Evolutionary conservation across 371 early-diverging fungal genomes (phyloP).

Genomic region (Mortierella sp.): DNA sequence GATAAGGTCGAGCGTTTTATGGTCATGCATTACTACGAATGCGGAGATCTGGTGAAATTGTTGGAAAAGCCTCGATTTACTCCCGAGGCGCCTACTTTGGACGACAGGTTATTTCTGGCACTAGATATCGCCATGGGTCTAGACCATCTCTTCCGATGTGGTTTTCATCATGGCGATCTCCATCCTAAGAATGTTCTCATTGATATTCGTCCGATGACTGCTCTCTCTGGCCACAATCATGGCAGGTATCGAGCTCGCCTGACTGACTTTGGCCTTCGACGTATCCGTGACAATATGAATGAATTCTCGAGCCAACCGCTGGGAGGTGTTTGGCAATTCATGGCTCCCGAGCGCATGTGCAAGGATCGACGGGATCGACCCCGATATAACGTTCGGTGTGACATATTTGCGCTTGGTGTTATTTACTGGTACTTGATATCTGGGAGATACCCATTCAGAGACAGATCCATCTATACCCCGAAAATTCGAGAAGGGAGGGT

Average conservation of each 20-base stretch:
- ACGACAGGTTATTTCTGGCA: constrained; percentile 33
- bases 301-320: constrained; percentile 44
- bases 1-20: constrained; percentile 32
- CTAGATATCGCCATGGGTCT: constrained; percentile 43
- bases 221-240: background rate
- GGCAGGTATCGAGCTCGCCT: constrained; percentile 41
- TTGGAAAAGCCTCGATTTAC: constrained; percentile 8
- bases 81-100: constrained; percentile 26
- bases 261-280: constrained; percentile 54
- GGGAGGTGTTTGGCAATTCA: constrained; percentile 47
- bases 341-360: constrained; percentile 50
- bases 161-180: constrained; percentile 54
- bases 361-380: constrained; percentile 39
- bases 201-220: constrained; percentile 12
- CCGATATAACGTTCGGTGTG: constrained; percentile 37
- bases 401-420: constrained; percentile 51
- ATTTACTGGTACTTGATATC: constrained; percentile 48
- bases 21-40: constrained; percentile 50
- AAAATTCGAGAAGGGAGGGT: constrained; percentile 26
- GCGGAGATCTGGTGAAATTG: constrained; percentile 36
- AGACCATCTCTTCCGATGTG: constrained; percentile 39
- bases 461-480: constrained; percentile 6
- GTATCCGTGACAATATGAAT: constrained; percentile 34
- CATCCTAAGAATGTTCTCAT: constrained; percentile 54
- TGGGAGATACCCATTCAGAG: constrained; percentile 40